Evolutionary conservation across 1,284 basidiomycete genomes (phyloP).

Genomic region (Malassezia cuniculi): DNA sequence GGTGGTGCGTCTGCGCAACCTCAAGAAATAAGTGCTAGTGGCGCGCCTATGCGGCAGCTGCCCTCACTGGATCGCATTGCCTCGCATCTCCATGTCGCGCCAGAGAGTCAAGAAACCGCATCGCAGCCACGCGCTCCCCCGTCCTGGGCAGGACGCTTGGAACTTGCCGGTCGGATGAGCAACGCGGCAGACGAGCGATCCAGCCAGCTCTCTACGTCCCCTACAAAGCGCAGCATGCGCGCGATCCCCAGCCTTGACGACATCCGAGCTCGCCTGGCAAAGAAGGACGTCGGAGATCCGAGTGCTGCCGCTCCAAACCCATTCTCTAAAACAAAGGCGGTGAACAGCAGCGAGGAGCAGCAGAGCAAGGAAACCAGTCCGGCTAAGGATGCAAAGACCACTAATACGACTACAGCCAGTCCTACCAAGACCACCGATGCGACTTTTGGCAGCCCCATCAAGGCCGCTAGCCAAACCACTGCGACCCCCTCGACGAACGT

Average conservation of each 20-base stretch:
- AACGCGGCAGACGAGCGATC: neutral
- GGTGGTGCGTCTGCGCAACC: too few species aligned
- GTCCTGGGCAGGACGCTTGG: too few species aligned
- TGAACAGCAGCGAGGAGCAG: neutral
- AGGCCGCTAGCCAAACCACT: neutral
- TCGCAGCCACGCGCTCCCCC: too few species aligned
- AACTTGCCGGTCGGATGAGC: conserved; percentile 7
- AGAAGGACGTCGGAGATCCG: conserved; percentile 14
- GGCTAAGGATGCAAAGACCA: neutral
- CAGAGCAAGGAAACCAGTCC: conserved; percentile 2
- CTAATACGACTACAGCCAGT: neutral
- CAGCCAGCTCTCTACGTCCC: conserved; percentile 1
- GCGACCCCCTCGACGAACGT: too few species aligned
- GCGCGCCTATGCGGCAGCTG: too few species aligned
- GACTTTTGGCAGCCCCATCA: neutral
- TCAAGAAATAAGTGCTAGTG: too few species aligned
- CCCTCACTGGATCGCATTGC: too few species aligned
- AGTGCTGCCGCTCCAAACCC: neutral
- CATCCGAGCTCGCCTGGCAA: conserved; percentile 31
- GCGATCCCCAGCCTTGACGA: conserved; percentile 37
- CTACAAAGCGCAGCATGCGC: conserved; percentile 14
- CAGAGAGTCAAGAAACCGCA: too few species aligned
- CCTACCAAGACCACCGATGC: conserved; percentile 1
- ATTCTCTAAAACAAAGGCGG: neutral
- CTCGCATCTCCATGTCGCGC: too few species aligned